Evolutionary conservation across 305 asterid species (phyloP), one percentile per base, ranked within the genome.

Genomic region (Fraxinus ornus): DNA sequence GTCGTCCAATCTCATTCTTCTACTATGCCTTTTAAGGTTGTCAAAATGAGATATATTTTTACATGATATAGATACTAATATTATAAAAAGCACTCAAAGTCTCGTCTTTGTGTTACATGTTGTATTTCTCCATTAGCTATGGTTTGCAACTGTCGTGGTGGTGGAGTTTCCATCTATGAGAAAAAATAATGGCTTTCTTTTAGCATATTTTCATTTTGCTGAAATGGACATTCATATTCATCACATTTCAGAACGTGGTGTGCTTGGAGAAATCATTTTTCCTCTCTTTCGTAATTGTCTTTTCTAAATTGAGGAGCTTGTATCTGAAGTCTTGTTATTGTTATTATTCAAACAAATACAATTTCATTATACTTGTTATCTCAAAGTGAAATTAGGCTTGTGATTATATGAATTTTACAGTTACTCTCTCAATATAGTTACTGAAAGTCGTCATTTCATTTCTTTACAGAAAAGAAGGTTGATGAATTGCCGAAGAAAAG

Each of bases 391-490:
- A 62, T 62, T 32, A 62, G 68, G 68, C 71, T 62, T 62, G 32
- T 62, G 71, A 19, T 62, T 62, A 7, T 62, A 62, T 3, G 71
- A 62, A 62, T 62, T 7, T 9, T 62, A 7, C 71, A 62, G 71
- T 62, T 21, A 19, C 28, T 19, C 5, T 60, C 12, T 62, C 30
- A 3, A 19, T 7, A 21, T 19, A 30, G 73, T 26, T 79, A 24
- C 84, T 85, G 72, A 83, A 81, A 77, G 44, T 74, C 22, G 24
- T 9, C 71, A 7, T 41, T 77, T 78, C 49, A 76, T 49, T 80
- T 17, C 84, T n/a, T 76, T 21, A 76, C 89, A 85, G 89, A 84
- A 87, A 89, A 89, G 90, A 89, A 89, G 86, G 81, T 87, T 28
- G 89, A 86, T 3, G 85, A 89, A 70, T 49, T 66, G 71, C 87